Evolutionary conservation across 139 green algal species (phyloP).

Genomic region (Pleodorina starrii): DNA sequence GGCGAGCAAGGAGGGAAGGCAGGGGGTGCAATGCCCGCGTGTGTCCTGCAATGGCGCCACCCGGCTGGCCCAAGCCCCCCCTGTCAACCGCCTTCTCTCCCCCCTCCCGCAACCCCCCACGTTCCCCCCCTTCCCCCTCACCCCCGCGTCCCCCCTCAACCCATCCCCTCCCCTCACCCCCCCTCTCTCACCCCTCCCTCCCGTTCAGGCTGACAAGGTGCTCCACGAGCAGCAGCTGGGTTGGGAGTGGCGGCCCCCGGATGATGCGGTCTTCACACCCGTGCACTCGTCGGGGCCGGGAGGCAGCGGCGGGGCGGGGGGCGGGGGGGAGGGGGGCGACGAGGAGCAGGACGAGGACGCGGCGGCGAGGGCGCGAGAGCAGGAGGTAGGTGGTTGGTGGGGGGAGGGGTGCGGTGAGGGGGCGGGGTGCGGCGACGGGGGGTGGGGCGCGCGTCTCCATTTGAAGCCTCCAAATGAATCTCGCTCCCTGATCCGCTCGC

Average conservation of each 20-base stretch:
- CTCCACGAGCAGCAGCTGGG: conserved; percentile 91
- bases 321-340: neutral
- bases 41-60: too few species aligned
- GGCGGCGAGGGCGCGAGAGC: conserved; percentile 7
- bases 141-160: neutral
- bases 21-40: too few species aligned
- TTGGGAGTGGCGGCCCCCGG: conserved; percentile 78
- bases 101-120: neutral
- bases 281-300: conserved; percentile 23
- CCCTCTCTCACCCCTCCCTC: neutral
- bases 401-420: neutral
- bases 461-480: too few species aligned
- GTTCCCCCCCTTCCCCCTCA: neutral
- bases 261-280: conserved; percentile 74
- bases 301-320: neutral
- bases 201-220: conserved; percentile 62
- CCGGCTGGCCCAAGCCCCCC: neutral
- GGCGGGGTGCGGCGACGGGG: too few species aligned
- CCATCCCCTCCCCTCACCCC: neutral
- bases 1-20: too few species aligned
- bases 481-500: too few species aligned
- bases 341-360: conserved; percentile 53
- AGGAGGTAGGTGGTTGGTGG: conserved; percentile 22
- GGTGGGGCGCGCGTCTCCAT: too few species aligned
- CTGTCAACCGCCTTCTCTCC: neutral